A percentile compares a stretch with the other conserved stretches of the same genome.
Conservation (phyloP, 148 eudicot genomes). For the Rhododendron williamsianum region DNA sequence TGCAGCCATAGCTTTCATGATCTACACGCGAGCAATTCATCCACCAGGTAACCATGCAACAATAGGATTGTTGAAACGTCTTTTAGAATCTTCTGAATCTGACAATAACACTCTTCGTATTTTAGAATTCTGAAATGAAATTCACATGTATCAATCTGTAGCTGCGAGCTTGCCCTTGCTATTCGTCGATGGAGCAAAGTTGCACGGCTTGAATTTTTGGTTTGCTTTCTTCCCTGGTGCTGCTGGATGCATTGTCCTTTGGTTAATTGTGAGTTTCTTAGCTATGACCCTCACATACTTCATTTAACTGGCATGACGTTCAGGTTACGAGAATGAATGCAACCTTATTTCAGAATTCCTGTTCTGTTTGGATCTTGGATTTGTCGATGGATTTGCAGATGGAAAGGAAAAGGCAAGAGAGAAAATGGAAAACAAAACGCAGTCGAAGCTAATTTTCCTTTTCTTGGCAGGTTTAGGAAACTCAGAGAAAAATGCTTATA, state of each 20-base stretch:
- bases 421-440: neutral
- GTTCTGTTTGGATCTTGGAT: neutral
- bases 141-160: conserved; percentile 18
- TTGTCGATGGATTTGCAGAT: neutral
- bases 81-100: neutral
- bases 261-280: conserved; percentile 61
- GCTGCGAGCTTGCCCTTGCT: conserved; percentile 94
- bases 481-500: neutral
- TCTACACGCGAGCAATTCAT: conserved; percentile 57
- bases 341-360: neutral
- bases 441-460: neutral
- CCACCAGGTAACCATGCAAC: conserved; percentile 60
- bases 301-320: neutral
- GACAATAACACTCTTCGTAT: neutral
- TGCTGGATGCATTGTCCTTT: conserved; percentile 72
- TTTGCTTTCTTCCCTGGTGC: conserved; percentile 90
- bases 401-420: neutral
- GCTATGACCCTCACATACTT: neutral
- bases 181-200: conserved; percentile 80
- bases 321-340: neutral
- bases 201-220: conserved; percentile 81
- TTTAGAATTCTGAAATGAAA: neutral
- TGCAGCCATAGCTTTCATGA: conserved; percentile 88
- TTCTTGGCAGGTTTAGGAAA: neutral
- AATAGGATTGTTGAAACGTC: neutral